Evolutionary conservation across 2,329 filamentous ascomycete species (phyloP), one percentile per base, ranked within the genome.

Genomic region (Pseudogymnoascus sp.): DNA sequence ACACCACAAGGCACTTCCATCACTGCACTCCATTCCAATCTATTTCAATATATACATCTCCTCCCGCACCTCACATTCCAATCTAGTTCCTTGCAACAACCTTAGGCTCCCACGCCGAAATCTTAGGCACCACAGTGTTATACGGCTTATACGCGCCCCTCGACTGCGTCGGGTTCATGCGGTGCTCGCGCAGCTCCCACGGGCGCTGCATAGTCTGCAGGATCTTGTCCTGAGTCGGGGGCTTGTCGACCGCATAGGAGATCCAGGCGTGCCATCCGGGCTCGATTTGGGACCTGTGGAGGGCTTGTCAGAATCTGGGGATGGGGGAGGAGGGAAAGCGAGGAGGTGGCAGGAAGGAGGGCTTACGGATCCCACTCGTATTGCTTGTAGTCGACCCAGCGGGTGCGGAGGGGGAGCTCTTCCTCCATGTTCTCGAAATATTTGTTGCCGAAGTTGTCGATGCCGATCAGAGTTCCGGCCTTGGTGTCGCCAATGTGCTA

Each of bases 251-350:
- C 77, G 86, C 79, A 78, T 99, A 97, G 67, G 91, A 91, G 69
- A 99, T 92, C 94, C 94, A 99, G 31, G 90, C 91, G 78, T 97
- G 94, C 94, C 94, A 99, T 76, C 93, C 90, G 59, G 93, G 92
- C 77, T 97, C 93, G 70, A 97, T 89, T 61, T 97, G 90, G 63
- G 84, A 84, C 65, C 86, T 88, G 66, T 63, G 40, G 31, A n/a
- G 15, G 17, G 39, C 8, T 39, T 10, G 36, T 24, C 2, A 61
- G 54, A 1, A 5, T 11, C 31, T 13, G 5, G 10, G 6, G 24
- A 1, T 60, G n/a, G 41, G 36, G 15, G 6, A 8, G n/a, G 5
- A 13, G 15, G 5, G 15, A 10, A 10, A 15, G 7, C 1, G 41
- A 13, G 37, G 7, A 40, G 10, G n/a, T n/a, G 33, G 9, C 9